These are phyloP conservation scores for Elsinoe perseae DNA, from an alignment of 2,329 filamentous ascomycete species.

Conservation along the genomic window DNA sequence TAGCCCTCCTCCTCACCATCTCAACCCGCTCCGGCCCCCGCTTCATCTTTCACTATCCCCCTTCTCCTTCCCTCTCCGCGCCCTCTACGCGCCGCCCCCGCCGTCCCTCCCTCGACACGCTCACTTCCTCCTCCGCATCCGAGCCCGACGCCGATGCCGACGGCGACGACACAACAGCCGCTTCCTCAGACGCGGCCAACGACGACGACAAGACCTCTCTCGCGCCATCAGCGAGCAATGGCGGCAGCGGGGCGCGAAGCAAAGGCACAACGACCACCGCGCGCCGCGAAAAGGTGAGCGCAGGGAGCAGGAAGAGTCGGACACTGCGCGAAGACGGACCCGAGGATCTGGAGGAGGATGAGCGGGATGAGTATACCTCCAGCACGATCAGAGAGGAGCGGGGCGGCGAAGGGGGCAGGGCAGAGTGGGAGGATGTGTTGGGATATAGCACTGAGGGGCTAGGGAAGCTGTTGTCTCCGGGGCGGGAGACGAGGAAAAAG, in stretches of 20 bases:
- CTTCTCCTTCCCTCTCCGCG: slow-evolving; percentile 34
- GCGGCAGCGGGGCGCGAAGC: neutral
- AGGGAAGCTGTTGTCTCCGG: slow-evolving; percentile 71
- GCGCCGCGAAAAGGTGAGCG: neutral
- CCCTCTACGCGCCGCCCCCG: slow-evolving; percentile 44
- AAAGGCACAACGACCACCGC: neutral
- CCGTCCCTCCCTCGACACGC: slow-evolving; percentile 52
- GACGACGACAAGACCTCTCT: slow-evolving; percentile 15
- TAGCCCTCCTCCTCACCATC: slow-evolving; percentile 67
- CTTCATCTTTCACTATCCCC: slow-evolving; percentile 82
- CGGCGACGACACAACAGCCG: neutral
- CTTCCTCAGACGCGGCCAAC: slow-evolving; percentile 1
- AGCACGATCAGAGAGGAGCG: neutral
- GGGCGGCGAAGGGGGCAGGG: slow-evolving; percentile 11
- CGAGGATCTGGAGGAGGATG: slow-evolving; percentile 20
- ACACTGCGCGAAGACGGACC: slow-evolving; percentile 19
- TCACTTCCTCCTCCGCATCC: slow-evolving; percentile 15
- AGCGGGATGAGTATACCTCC: slow-evolving; percentile 12
- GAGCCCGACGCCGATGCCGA: neutral
- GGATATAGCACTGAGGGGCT: slow-evolving; percentile 69
- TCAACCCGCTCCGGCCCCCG: slow-evolving; percentile 70
- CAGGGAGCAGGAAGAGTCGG: slow-evolving; percentile 13
- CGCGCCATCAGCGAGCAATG: neutral
- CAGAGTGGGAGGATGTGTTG: slow-evolving; percentile 60
- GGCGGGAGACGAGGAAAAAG: slow-evolving; percentile 67